Evolutionary conservation across 768 basidiomycete genomes (phyloP).

Genomic region (Tubosaeta sp.): DNA sequence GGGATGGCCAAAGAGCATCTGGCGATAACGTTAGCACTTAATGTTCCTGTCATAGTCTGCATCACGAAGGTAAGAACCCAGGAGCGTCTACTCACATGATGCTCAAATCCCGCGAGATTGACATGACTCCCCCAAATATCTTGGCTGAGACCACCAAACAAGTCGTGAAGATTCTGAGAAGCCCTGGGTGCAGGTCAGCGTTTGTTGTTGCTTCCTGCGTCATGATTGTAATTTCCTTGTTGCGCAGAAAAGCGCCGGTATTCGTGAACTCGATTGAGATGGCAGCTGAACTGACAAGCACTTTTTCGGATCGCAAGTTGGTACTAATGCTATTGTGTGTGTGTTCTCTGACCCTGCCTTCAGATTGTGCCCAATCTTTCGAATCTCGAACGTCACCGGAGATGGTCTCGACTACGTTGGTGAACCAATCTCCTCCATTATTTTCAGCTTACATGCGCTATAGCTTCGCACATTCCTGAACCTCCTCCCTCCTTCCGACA

Average conservation of each 20-base stretch:
- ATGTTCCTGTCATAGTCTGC: constrained; percentile 89
- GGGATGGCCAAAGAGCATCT: constrained; percentile 96
- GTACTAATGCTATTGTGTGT: constrained; percentile 8
- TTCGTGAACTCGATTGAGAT: constrained; percentile 80
- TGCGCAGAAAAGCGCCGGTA: constrained; percentile 67
- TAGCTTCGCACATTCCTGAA: constrained; percentile 89
- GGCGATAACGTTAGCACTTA: constrained; percentile 89
- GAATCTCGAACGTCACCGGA: constrained; percentile 93
- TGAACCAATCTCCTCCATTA: neutral
- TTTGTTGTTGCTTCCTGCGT: neutral
- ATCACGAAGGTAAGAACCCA: constrained; percentile 73
- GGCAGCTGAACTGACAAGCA: constrained; percentile 72
- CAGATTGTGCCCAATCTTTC: constrained; percentile 88
- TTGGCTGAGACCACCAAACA: constrained; percentile 90
- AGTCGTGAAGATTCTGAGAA: constrained; percentile 85
- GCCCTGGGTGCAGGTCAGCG: constrained; percentile 84
- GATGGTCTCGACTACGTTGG: constrained; percentile 76
- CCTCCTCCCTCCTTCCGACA: constrained; percentile 82
- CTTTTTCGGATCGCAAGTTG: constrained; percentile 71
- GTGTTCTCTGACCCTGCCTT: constrained; percentile 4
- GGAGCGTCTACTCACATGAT: neutral
- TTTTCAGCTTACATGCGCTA: constrained; percentile 10
- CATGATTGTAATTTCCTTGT: neutral
- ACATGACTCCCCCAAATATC: constrained; percentile 95
- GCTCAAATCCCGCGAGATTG: constrained; percentile 48